A percentile compares a stretch with the other conserved stretches of the same genome.
These are phyloP conservation scores for Chenopodium album DNA, from an alignment of 148 eudicot species.

Conservation along the genomic window DNA sequence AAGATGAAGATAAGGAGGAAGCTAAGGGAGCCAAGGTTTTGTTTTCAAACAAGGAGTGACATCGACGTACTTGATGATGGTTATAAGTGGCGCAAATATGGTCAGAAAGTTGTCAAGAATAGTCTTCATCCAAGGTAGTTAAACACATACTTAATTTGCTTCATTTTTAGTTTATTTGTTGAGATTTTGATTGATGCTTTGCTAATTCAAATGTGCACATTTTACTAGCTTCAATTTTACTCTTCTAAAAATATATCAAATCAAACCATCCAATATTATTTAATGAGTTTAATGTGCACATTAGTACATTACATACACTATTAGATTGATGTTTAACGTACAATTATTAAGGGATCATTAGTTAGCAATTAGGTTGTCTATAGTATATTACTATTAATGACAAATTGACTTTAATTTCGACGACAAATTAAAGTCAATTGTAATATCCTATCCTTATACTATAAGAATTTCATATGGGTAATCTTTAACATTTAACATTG, in stretches of 20 bases:
- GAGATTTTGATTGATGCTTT: background rate
- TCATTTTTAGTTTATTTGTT: background rate
- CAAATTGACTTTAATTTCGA: too few relatives aligned
- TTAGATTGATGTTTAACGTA: background rate
- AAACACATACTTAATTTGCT: background rate
- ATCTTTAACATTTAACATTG: too few relatives aligned
- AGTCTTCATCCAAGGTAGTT: constrained; percentile 60
- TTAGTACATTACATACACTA: background rate
- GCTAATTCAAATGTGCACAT: background rate
- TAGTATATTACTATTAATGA: too few relatives aligned
- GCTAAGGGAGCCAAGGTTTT: constrained; percentile 83
- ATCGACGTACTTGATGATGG: constrained; percentile 89
- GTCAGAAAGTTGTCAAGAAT: constrained; percentile 84
- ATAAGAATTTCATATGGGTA: too few relatives aligned
- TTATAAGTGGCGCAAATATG: constrained; percentile 90
- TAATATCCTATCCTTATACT: too few relatives aligned
- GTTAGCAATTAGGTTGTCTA: background rate
- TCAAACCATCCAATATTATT: background rate
- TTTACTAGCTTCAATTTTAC: background rate
- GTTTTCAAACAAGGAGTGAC: constrained; percentile 87
- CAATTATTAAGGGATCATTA: background rate
- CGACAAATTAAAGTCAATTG: too few relatives aligned
- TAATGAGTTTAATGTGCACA: background rate
- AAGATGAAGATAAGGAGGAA: constrained; percentile 65
- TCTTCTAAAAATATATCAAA: background rate